Base-by-base conservation (phyloP, 2,329 filamentous ascomycete species). In the Simplicillium aogashimaense region DNA sequence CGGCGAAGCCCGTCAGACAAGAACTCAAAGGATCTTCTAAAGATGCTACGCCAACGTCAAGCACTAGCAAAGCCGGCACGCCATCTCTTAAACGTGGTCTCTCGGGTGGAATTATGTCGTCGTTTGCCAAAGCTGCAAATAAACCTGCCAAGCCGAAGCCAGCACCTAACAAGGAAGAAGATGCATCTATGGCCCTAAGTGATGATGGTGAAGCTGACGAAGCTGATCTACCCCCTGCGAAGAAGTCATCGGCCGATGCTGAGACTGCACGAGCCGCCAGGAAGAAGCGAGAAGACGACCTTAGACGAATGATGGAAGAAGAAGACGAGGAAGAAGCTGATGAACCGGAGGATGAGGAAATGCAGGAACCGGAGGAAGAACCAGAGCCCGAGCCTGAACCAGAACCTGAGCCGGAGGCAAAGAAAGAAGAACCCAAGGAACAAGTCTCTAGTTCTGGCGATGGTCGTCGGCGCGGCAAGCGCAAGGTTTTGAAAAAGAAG, bases 401-500 rank as follows among this genome's bases (percentile, higher is more conserved):
- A 29, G 38, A 56, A 12, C 52, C 54, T 32, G 54, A 51, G 43
- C 50, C 61, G 3, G 59, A 63, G 16, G 56, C 61, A 25, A 56
- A 60, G 10, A 58, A 67, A n/a, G 59, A 66, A 38, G 66, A 74
- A 40, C 59, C 65, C 2, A 57, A 69, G 20, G 70, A 74, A 43
- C 63, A 74, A 6, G 63, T 81, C 7, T 73, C 70, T 2, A 76
- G 73, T 42, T 59, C 55, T 5, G 54, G 53, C n/a, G 54, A 66
- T 43, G 84, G 83, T 0, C 75, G 87, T 31, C 73, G 85, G 43
- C 77, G 88, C 47, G 87, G 86, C 28, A 81, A 77, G 56, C 75
- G 89, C 49, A 78, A 82, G 51, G 76, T 95, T 7, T 86, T 85
- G 76, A 88, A 86, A 64, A 95, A 94, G 70, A 85, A 83, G 66